Evolutionary conservation across 176 grass and related monocot species (phyloP), one percentile per base, ranked within the genome.

Genomic region (Aegilops umbellulata): DNA sequence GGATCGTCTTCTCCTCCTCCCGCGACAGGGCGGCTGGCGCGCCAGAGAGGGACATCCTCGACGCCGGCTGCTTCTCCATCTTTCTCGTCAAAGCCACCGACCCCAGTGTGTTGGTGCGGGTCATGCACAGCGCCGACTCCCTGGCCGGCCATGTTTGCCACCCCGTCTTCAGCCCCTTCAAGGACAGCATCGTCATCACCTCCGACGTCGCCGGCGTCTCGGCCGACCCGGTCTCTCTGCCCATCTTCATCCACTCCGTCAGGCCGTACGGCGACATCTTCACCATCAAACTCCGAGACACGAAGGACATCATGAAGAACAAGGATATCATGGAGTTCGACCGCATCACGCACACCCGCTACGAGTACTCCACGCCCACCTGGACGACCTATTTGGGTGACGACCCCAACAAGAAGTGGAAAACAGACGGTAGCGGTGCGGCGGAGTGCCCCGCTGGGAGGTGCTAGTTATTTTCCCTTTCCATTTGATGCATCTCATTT

Each of bases 1-100:
- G 90, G 90, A 69, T 92, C 67, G 90, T 86, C 49, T 89, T 92
- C 87, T 81, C 89, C 4, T 91, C 89, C 1, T 81, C 76, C 10
- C 89, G 86, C 0, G 81, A 91, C 42, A 87, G 65, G 84, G 62
- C 71, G 0, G 12, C 16, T 1, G 19, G 1, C 5, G 83, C 68
- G 7, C 60, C 77, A 20, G 10, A 61, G 11, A 80, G 12, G 66
- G 74, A 20, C 44, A 81, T 69, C 24, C 60, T 88, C 0, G 90
- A 91, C 22, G 60, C 77, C 0, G 82, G 90, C 11, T 86, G 47
- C 73, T 84, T 46, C 38, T 36, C 78, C 32, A 66, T 85, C 4
- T 88, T 32, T 72, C 34, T 91, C 3, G 35, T 88, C 4, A 17
- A 1, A 7, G 72, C 8, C 13, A 13, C 19, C 35, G 35, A 61